These are phyloP conservation scores for Onygenales sp. DNA, from an alignment of 2,329 filamentous ascomycete species.

Conservation along the genomic window DNA sequence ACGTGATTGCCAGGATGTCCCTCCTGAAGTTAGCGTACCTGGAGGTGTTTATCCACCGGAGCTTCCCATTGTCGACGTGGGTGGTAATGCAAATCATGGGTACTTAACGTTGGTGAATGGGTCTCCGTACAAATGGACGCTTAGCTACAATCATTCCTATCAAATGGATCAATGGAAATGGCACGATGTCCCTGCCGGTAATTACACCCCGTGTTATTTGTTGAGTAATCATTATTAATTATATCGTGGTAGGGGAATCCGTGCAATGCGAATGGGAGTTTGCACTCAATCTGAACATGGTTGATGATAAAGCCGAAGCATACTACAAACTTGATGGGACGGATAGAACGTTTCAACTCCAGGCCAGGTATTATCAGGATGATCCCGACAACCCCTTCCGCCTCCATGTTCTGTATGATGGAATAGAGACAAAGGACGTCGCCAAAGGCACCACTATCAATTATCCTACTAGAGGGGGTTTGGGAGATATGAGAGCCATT, in stretches of 20 bases:
- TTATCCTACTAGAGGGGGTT: neutral
- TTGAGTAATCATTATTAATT: conserved; percentile 16
- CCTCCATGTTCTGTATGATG: conserved; percentile 11
- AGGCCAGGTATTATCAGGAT: neutral
- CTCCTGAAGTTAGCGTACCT: neutral
- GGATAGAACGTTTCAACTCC: conserved; percentile 5
- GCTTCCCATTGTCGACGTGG: neutral
- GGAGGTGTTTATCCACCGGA: neutral
- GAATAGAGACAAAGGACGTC: conserved; percentile 10
- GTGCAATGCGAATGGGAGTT: conserved; percentile 11
- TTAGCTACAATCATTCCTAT: conserved; percentile 22
- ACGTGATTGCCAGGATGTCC: neutral
- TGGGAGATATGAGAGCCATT: conserved; percentile 9
- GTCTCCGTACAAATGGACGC: conserved; percentile 28
- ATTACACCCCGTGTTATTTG: conserved; percentile 6
- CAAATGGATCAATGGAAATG: conserved; percentile 31
- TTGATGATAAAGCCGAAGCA: conserved; percentile 2
- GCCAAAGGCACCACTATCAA: neutral
- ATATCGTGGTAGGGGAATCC: conserved; percentile 9
- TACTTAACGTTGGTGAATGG: conserved; percentile 31
- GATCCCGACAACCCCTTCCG: neutral
- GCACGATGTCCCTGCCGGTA: conserved; percentile 23
- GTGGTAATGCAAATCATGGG: conserved; percentile 10
- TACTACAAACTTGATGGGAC: conserved; percentile 4
- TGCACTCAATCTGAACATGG: conserved; percentile 1